phyloP scores from a whole-genome alignment of 1,284 basidiomycete species.

The Ceratobasidium sp. region DNA sequence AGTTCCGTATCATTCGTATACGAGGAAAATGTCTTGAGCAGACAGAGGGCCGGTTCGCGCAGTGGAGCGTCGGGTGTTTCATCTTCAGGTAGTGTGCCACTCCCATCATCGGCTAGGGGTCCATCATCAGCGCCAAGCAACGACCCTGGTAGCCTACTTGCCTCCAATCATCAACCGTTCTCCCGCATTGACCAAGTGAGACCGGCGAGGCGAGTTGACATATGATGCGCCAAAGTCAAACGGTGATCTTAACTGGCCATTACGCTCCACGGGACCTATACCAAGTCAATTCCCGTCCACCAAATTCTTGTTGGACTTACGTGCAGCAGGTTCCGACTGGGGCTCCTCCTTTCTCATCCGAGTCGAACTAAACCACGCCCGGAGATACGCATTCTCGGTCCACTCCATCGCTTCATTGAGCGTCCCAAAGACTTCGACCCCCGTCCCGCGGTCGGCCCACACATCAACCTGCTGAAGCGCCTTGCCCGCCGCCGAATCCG shows the following conservation, averaged over 20 bases:
- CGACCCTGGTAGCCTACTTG: constrained; percentile 44
- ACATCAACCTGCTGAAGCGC: constrained; percentile 78
- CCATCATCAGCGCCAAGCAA: background rate
- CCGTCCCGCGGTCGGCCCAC: constrained; percentile 66
- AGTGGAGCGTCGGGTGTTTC: constrained; percentile 35
- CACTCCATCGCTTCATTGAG: constrained; percentile 95
- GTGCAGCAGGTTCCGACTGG: constrained; percentile 31
- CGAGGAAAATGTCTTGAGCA: constrained; percentile 78
- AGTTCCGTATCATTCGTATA: constrained; percentile 59
- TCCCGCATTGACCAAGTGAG: constrained; percentile 80
- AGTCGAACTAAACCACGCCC: constrained; percentile 69
- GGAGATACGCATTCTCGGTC: constrained; percentile 88
- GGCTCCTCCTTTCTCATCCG: constrained; percentile 43
- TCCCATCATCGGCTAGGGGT: constrained; percentile 16
- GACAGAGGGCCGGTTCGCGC: constrained; percentile 66
- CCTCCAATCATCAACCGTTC: constrained; percentile 68
- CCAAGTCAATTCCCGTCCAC: constrained; percentile 46
- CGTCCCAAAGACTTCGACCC: constrained; percentile 83
- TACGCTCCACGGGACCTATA: constrained; percentile 35
- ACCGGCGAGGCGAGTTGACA: constrained; percentile 74
- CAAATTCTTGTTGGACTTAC: constrained; percentile 46
- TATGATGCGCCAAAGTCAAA: constrained; percentile 62
- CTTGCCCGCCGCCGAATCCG: constrained; percentile 67
- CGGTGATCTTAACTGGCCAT: constrained; percentile 45
- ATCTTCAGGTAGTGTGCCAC: background rate